phyloP scores from a whole-genome alignment of 2,329 filamentous ascomycete species.

The Talaromyces sp. region DNA sequence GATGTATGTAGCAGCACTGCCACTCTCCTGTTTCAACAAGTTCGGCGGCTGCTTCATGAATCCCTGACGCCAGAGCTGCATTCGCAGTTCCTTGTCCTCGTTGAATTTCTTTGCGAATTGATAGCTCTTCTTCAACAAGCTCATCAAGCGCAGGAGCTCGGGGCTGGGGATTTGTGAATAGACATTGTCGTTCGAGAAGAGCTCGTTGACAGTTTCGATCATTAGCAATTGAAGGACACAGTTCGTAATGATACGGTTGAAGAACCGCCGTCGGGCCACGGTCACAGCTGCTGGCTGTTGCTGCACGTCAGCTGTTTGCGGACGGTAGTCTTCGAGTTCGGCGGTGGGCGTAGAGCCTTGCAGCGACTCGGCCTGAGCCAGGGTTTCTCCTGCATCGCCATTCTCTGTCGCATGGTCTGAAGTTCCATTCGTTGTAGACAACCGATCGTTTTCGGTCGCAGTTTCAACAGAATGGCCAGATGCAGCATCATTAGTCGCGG shows the following conservation, averaged over 20 bases:
- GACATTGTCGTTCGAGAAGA: constrained; percentile 95
- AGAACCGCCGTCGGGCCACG: constrained; percentile 86
- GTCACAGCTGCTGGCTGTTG: constrained; percentile 91
- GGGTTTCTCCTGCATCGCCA: constrained; percentile 21
- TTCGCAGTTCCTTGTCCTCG: constrained; percentile 90
- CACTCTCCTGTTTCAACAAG: constrained; percentile 91
- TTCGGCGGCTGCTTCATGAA: constrained; percentile 99
- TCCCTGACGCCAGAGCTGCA: constrained; percentile 90
- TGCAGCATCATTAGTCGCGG: constrained; percentile 21
- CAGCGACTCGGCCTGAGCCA: constrained; percentile 5
- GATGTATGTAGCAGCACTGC: constrained; percentile 89
- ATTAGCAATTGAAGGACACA: constrained; percentile 96
- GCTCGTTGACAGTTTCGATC: constrained; percentile 98
- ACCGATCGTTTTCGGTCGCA: constrained; percentile 19
- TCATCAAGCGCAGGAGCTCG: constrained; percentile 89
- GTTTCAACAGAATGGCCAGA: constrained; percentile 19
- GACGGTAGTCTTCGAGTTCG: constrained; percentile 81
- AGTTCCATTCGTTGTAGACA: constrained; percentile 25
- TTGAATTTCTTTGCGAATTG: constrained; percentile 98
- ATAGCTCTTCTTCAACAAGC: constrained; percentile 89
- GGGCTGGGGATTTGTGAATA: constrained; percentile 87
- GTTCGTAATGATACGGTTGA: constrained; percentile 98
- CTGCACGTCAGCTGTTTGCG: constrained; percentile 63
- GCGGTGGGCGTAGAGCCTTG: constrained; percentile 25
- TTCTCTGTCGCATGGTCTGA: constrained; percentile 26